A percentile compares a stretch with the other conserved stretches of the same genome.
Conservation (phyloP, 306 rosid species). For the Senna siamea region DNA sequence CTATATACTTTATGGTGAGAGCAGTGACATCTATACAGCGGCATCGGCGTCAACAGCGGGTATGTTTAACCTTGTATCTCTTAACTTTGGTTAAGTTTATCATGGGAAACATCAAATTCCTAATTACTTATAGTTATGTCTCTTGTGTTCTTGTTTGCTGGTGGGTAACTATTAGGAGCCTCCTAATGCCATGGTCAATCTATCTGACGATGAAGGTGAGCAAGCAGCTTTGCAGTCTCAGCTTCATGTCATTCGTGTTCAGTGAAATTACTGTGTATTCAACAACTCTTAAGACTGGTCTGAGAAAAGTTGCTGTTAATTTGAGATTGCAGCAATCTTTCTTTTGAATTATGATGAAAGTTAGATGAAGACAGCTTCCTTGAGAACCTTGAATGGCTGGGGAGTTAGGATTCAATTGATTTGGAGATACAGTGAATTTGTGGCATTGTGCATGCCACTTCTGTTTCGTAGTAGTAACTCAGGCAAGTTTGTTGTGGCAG, state of each 20-base stretch:
- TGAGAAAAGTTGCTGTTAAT: slow-evolving; percentile 21
- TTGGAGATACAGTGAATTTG: slow-evolving; percentile 22
- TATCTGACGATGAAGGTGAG: slow-evolving; percentile 59
- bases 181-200: slow-evolving; percentile 48
- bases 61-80: slow-evolving; percentile 31
- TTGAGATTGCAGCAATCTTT: slow-evolving; percentile 35
- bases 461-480: slow-evolving; percentile 21
- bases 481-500: background rate
- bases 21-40: slow-evolving; percentile 62
- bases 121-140: slow-evolving; percentile 18
- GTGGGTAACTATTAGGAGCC: slow-evolving; percentile 50
- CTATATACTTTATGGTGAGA: slow-evolving; percentile 66
- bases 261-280: slow-evolving; percentile 34
- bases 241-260: slow-evolving; percentile 56
- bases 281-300: background rate
- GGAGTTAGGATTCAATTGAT: slow-evolving; percentile 20
- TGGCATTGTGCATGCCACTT: slow-evolving; percentile 25
- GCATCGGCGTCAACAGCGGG: slow-evolving; percentile 62
- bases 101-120: background rate
- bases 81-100: slow-evolving; percentile 19
- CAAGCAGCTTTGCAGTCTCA: slow-evolving; percentile 49
- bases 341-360: slow-evolving; percentile 32
- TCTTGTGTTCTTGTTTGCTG: slow-evolving; percentile 22
- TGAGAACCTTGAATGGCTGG: slow-evolving; percentile 29
- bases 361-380: slow-evolving; percentile 38